Base-by-base conservation (phyloP, 2,329 filamentous ascomycete species). In the Pseudocercospora macadamiae region DNA sequence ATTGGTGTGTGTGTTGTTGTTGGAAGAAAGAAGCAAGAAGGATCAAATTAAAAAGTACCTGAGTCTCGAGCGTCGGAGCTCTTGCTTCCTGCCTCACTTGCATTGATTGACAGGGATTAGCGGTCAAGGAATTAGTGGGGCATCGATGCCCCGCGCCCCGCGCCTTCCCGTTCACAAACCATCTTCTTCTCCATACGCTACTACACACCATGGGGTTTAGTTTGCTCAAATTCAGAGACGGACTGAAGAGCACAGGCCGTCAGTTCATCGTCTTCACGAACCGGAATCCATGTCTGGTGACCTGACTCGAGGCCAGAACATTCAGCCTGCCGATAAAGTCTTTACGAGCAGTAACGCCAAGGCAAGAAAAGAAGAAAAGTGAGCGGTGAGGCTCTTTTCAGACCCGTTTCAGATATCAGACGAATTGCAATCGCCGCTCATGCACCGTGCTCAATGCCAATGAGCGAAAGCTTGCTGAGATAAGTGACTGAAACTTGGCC, bases 201-300 rank as follows among this genome's bases (percentile, higher is more conserved):
- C n/a, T 9, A 28, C 19, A 47, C 42, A 47, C 42, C 19, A 45
- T 25, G 12, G 3, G 42, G 23, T 47, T 14, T 47, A 19, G 21
- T n/a, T 25, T 47, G 42, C 42, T 18, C 23, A 23, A 28, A 28
- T 14, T 26, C 19, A 47, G 26, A 47, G 47, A 19, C 32, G 25
- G 26, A 49, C 28, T 19, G 47, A 10, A 49, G 32, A 32, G 47
- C 47, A 49, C 47, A 49, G 47, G 19, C 47, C 28, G 30, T 18
- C 25, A 21, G 47, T 49, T 49, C 47, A 49, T 32, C 25, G n/a
- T 32, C 28, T 28, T 30, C 51, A 32, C 55, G 55, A 58, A 47
- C 23, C 34, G 56, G 56, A 54, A 54, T 32, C 28, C 32, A 18
- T 54, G 56, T 51, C 56, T 58, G 23, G 32, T 9, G 21, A n/a